Evolutionary conservation across 345 rosid species (phyloP).

Genomic region (Laguncularia racemosa): DNA sequence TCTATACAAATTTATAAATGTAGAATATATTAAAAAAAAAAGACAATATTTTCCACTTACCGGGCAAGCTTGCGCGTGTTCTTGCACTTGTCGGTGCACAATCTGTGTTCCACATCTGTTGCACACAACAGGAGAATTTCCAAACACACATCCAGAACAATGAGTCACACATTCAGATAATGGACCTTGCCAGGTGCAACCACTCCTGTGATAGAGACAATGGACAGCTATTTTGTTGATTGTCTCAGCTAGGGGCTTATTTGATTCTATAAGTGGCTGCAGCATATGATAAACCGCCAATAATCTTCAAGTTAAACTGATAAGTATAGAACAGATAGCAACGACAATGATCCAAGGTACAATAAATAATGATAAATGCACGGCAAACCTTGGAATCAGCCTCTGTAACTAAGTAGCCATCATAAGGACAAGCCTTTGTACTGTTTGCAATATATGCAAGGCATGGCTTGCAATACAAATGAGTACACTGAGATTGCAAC

Average conservation of each 20-base stretch:
- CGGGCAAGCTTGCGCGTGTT: conserved; percentile 70
- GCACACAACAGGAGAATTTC: conserved; percentile 69
- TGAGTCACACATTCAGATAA: conserved; percentile 56
- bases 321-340: conserved; percentile 7
- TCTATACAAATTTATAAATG: too few species aligned
- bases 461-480: conserved; percentile 74
- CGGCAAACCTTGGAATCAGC: conserved; percentile 64
- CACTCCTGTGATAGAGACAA: conserved; percentile 71
- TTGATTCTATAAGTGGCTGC: conserved; percentile 70
- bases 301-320: not conserved
- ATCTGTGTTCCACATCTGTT: conserved; percentile 53
- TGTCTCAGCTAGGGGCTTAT: conserved; percentile 52
- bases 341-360: not conserved
- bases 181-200: conserved; percentile 79
- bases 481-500: conserved; percentile 75
- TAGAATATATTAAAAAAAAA: not conserved
- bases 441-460: conserved; percentile 50
- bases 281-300: conserved; percentile 8
- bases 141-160: conserved; percentile 67
- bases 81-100: conserved; percentile 61
- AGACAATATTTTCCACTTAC: conserved; percentile 33
- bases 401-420: conserved; percentile 74
- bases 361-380: not conserved
- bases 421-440: conserved; percentile 72
- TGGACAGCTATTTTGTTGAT: conserved; percentile 53